phyloP scores from a whole-genome alignment of 1,139 yeast species.

The Chernovozyma aurita region DNA sequence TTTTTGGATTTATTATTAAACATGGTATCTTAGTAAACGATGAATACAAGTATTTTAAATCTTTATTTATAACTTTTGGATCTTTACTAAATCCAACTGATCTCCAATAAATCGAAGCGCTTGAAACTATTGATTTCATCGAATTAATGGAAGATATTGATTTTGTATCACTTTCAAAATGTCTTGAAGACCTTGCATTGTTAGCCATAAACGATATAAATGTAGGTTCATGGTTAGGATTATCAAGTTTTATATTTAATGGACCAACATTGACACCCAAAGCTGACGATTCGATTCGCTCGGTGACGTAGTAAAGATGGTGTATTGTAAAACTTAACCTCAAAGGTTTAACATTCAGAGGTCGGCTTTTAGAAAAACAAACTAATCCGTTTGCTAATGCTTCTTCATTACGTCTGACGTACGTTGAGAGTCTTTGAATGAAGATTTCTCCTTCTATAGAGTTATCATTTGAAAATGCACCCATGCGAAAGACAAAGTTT shows the following conservation, averaged over 20 bases:
- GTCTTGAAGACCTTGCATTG: constrained; percentile 39
- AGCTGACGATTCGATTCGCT: constrained; percentile 50
- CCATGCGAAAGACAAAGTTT: constrained; percentile 9
- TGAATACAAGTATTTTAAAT: constrained; percentile 55
- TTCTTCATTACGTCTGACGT: constrained; percentile 40
- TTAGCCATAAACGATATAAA: constrained; percentile 49
- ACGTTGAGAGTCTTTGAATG: constrained; percentile 37
- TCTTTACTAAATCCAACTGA: constrained; percentile 34
- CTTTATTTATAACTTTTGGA: constrained; percentile 42
- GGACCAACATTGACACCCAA: constrained; percentile 61
- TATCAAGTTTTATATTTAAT: constrained; percentile 53
- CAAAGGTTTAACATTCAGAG: constrained; percentile 42
- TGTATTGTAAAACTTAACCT: constrained; percentile 56
- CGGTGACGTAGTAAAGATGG: constrained; percentile 58
- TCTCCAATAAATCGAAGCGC: constrained; percentile 44
- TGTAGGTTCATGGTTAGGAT: constrained; percentile 55
- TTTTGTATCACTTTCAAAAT: constrained; percentile 52
- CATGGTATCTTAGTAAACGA: constrained; percentile 67
- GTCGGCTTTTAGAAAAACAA: constrained; percentile 33
- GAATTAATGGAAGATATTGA: constrained; percentile 62
- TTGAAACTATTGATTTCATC: constrained; percentile 51
- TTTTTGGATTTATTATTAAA: constrained; percentile 54
- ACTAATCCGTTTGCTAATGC: constrained; percentile 44
- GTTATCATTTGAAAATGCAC: constrained; percentile 18
- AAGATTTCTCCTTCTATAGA: constrained; percentile 43